A percentile compares a stretch with the other conserved stretches of the same genome.
These are phyloP conservation scores for Psilocybe subaeruginosa DNA, from an alignment of 768 basidiomycete genomes.

Conservation along the genomic window DNA sequence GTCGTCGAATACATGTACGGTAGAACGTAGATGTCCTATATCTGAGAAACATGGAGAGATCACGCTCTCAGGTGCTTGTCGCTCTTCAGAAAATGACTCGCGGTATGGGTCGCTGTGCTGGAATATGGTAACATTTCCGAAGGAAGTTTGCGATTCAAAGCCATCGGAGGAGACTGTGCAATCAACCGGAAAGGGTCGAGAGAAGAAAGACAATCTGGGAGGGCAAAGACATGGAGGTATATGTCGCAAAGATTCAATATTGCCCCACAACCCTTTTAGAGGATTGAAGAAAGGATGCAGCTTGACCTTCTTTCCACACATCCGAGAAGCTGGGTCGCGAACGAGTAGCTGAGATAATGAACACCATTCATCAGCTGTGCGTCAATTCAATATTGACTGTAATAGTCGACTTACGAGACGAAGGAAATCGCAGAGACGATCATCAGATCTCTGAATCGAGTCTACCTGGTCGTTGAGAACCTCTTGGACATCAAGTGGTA, in stretches of 20 bases:
- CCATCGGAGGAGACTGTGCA: neutral
- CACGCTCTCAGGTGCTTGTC: neutral
- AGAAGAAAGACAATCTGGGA: constrained; percentile 20
- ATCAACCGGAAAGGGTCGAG: neutral
- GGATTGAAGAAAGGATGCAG: constrained; percentile 31
- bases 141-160: neutral
- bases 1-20: no score
- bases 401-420: constrained; percentile 22
- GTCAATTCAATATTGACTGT: no score
- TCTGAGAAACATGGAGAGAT: neutral
- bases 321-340: constrained; percentile 25
- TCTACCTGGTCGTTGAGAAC: neutral
- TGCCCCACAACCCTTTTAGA: constrained; percentile 30
- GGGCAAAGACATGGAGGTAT: constrained; percentile 30
- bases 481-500: constrained; percentile 16
- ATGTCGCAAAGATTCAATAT: constrained; percentile 30
- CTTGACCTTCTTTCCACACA: constrained; percentile 28
- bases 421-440: constrained; percentile 19
- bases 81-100: neutral
- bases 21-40: neutral
- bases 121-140: neutral
- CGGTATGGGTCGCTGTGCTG: constrained; percentile 1
- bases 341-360: constrained; percentile 27
- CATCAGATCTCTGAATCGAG: constrained; percentile 10
- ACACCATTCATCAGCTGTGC: neutral